Evolutionary conservation across 139 green algal species (phyloP).

Genomic region (Haematococcus sp.): DNA sequence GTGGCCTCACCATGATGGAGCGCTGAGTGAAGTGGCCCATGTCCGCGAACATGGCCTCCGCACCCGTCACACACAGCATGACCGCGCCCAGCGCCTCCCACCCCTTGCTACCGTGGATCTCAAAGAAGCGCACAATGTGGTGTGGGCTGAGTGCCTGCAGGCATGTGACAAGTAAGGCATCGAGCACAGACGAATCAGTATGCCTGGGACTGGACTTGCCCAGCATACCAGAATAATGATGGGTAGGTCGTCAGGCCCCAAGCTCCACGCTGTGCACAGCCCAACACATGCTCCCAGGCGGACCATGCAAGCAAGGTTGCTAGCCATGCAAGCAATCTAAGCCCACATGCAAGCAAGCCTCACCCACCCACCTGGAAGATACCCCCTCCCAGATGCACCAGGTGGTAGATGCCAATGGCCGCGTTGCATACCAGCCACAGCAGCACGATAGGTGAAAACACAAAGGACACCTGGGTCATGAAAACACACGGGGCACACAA

Average conservation of each 20-base stretch:
- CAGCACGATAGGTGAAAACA: constrained; percentile 58
- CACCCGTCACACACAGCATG: constrained; percentile 62
- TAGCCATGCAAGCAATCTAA: too few species aligned
- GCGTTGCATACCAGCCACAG: constrained; percentile 50
- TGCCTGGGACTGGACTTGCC: too few species aligned
- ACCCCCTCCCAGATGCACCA: constrained; percentile 20
- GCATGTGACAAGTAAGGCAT: too few species aligned
- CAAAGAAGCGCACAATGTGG: constrained; percentile 28
- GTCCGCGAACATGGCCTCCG: constrained; percentile 71
- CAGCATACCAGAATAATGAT: not conserved
- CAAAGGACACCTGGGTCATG: constrained; percentile 2
- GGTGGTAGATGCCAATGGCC: constrained; percentile 57
- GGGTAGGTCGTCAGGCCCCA: too few species aligned
- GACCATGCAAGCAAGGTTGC: not conserved
- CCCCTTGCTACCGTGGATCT: constrained; percentile 11
- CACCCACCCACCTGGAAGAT: constrained; percentile 9
- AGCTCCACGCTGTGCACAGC: too few species aligned
- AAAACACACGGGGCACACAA: too few species aligned
- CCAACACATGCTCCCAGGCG: too few species aligned
- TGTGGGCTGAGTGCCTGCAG: constrained; percentile 18
- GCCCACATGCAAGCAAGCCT: not conserved
- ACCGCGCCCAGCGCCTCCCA: constrained; percentile 53
- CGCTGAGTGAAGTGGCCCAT: constrained; percentile 57
- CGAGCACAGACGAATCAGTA: too few species aligned
- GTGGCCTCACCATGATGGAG: constrained; percentile 35